A percentile compares a stretch with the other conserved stretches of the same genome.
These are phyloP conservation scores for Candida chauliodis DNA, from an alignment of 805 yeast genomes.

Conservation along the genomic window DNA sequence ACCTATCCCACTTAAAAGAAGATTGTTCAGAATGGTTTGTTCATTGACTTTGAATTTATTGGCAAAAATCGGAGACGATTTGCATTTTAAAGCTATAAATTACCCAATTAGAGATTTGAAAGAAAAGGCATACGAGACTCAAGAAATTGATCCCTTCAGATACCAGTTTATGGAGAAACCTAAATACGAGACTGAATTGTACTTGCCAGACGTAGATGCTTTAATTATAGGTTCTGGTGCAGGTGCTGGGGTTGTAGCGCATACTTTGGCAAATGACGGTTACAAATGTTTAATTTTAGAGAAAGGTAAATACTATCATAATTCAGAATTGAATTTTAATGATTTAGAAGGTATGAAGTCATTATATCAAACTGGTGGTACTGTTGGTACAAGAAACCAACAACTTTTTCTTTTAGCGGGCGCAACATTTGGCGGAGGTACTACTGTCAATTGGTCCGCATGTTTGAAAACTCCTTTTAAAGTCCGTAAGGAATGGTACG, in stretches of 20 bases:
- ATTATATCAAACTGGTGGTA: conserved; percentile 41
- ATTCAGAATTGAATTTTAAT: conserved; percentile 30
- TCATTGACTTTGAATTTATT: conserved; percentile 24
- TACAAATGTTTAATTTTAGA: conserved; percentile 44
- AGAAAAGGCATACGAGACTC: conserved; percentile 24
- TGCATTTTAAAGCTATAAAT: conserved; percentile 35
- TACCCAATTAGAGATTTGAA: conserved; percentile 34
- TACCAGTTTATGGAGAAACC: conserved; percentile 32
- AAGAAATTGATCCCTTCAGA: conserved; percentile 21
- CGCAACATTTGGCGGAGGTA: conserved; percentile 55
- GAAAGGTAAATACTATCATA: conserved; percentile 44
- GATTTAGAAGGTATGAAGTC: conserved; percentile 34
- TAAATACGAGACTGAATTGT: conserved; percentile 22
- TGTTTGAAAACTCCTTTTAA: conserved; percentile 46
- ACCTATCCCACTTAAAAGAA: conserved; percentile 30
- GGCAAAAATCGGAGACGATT: conserved; percentile 24
- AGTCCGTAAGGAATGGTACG: conserved; percentile 51
- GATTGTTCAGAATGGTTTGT: conserved; percentile 28
- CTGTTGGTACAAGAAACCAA: conserved; percentile 29
- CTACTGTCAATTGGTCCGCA: conserved; percentile 58
- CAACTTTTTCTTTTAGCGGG: conserved; percentile 45
- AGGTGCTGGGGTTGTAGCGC: conserved; percentile 53
- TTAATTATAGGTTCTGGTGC: conserved; percentile 51
- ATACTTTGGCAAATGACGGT: conserved; percentile 42
- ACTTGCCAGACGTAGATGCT: conserved; percentile 40